A percentile compares a stretch with the other conserved stretches of the same genome.
These are phyloP conservation scores for Perilla frutescens DNA, from an alignment of 257 asterid species.

Conservation along the genomic window DNA sequence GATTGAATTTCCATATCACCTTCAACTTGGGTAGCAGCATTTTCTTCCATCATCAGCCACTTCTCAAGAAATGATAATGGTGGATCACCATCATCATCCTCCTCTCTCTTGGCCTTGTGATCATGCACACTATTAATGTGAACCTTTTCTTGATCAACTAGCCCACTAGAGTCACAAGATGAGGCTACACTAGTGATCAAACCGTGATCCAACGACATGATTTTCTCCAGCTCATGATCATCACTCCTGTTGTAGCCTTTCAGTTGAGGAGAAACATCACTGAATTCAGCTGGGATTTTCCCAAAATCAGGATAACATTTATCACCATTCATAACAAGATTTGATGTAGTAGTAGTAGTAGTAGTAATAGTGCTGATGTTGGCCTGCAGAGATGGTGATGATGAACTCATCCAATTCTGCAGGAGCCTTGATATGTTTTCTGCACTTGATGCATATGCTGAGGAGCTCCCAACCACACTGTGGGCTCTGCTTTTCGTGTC, in stretches of 20 bases:
- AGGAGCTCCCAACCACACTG: constrained; percentile 35
- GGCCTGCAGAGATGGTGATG: constrained; percentile 33
- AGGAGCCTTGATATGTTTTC: constrained; percentile 82
- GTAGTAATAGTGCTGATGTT: too few species aligned
- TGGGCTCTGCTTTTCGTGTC: neutral
- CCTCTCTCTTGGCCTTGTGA: constrained; percentile 39
- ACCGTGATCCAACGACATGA: constrained; percentile 43
- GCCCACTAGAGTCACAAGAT: constrained; percentile 44
- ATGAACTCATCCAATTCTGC: constrained; percentile 85
- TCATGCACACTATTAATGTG: constrained; percentile 29
- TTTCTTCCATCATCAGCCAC: constrained; percentile 68
- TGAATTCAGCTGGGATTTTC: constrained; percentile 6
- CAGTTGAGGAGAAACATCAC: neutral
- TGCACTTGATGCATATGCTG: constrained; percentile 73
- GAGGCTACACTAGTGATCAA: constrained; percentile 36
- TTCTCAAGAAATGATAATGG: constrained; percentile 64
- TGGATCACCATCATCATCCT: constrained; percentile 29
- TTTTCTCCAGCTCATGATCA: constrained; percentile 46
- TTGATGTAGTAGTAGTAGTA: neutral
- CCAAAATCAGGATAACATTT: neutral
- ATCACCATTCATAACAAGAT: neutral
- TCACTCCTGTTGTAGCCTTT: constrained; percentile 7
- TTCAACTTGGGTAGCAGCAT: constrained; percentile 47
- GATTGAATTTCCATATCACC: constrained; percentile 46
- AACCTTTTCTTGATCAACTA: constrained; percentile 39